These are phyloP conservation scores for Cornus suecica DNA, from an alignment of 148 eudicot genomes.

Conservation along the genomic window DNA sequence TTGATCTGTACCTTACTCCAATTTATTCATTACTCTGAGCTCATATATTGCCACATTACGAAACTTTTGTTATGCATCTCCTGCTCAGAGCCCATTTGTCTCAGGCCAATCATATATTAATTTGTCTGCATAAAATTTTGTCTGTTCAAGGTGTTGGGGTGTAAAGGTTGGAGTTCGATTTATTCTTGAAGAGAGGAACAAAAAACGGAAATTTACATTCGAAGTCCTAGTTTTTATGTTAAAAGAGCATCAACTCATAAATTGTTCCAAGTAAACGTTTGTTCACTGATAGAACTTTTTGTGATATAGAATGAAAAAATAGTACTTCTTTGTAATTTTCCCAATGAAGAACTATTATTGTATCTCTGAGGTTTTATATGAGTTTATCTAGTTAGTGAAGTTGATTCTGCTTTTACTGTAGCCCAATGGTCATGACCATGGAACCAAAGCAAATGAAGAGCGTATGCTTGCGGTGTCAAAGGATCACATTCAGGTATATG, in stretches of 20 bases:
- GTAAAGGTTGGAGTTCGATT: background rate
- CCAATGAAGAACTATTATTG: background rate
- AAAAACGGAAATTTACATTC: background rate
- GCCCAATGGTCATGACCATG: conserved; percentile 93
- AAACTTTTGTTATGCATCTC: background rate
- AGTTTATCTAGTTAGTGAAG: background rate
- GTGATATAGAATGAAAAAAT: too few relatives aligned
- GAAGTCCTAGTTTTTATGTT: too few relatives aligned
- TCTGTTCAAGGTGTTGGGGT: background rate
- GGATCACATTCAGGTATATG: conserved; percentile 85
- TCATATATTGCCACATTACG: background rate
- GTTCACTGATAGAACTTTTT: too few relatives aligned
- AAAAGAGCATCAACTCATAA: too few relatives aligned
- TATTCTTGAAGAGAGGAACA: background rate
- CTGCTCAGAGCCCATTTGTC: background rate
- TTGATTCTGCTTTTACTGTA: conserved; percentile 24
- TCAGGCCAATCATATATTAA: background rate
- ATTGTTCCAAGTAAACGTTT: too few relatives aligned
- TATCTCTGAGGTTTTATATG: background rate
- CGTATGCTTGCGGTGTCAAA: conserved; percentile 72
- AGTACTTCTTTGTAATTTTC: too few relatives aligned
- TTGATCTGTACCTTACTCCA: background rate
- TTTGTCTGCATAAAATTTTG: conserved; percentile 2
- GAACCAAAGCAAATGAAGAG: conserved; percentile 53
- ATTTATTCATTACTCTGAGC: background rate